A percentile compares a stretch with the other conserved stretches of the same genome.
Conservation (phyloP, 2,329 filamentous ascomycete genomes). For the Septoria petroselini region DNA sequence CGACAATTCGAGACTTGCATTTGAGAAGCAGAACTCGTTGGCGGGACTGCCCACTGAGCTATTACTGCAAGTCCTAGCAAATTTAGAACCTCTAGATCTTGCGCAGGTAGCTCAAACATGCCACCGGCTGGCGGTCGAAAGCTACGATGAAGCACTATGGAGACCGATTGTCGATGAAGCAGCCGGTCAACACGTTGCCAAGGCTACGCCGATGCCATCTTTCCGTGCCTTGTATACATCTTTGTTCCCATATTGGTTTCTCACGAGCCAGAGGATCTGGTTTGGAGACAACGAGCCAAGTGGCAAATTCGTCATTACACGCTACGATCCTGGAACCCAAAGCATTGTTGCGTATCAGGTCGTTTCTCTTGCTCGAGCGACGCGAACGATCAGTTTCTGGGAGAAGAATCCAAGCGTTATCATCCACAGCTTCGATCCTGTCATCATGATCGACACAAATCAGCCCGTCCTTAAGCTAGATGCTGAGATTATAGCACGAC, state of each 20-base stretch:
- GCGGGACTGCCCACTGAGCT: slow-evolving; percentile 69
- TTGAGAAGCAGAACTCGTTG: slow-evolving; percentile 34
- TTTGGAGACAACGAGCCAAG: slow-evolving; percentile 71
- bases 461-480: slow-evolving; percentile 59
- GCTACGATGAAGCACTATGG: slow-evolving; percentile 69
- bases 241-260: slow-evolving; percentile 81
- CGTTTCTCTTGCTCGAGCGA: slow-evolving; percentile 65
- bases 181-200: slow-evolving; percentile 57
- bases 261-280: slow-evolving; percentile 78
- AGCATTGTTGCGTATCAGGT: slow-evolving; percentile 80
- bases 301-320: slow-evolving; percentile 71
- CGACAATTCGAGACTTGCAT: too few species aligned
- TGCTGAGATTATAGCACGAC: slow-evolving; percentile 25
- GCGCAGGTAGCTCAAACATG: slow-evolving; percentile 60
- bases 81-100: slow-evolving; percentile 64
- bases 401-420: slow-evolving; percentile 53
- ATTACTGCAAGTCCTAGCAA: slow-evolving; percentile 66
- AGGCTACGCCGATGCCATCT: slow-evolving; percentile 57
- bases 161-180: slow-evolving; percentile 65
- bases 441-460: slow-evolving; percentile 68
- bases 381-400: slow-evolving; percentile 60
- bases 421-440: slow-evolving; percentile 49
- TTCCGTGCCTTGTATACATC: slow-evolving; percentile 70
- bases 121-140: slow-evolving; percentile 56
- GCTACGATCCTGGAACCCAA: slow-evolving; percentile 69